Base-by-base conservation (phyloP, 2,329 filamentous ascomycete species). In the Alternaria dauci region DNA sequence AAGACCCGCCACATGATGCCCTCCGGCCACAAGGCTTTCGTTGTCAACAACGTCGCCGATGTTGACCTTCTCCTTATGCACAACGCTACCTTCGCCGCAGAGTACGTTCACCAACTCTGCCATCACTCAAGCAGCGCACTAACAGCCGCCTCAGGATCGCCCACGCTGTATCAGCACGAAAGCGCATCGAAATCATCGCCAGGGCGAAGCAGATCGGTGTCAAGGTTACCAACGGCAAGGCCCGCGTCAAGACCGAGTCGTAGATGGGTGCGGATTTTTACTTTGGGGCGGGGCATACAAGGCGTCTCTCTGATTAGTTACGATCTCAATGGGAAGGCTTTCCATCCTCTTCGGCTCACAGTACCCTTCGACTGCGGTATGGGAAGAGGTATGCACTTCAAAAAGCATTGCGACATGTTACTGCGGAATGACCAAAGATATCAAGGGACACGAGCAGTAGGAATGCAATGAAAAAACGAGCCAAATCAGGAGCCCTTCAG, bases 201-300 rank as follows among this genome's bases (percentile, higher is more conserved):
- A 92, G 94, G 83, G 95, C 95, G 73, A 98, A 98, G 92, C 91
- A 96, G 85, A 87, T 99, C 80, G 93, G 94, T 81, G 95, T 99
- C 83, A 99, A 99, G 92, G 94, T 99, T 83, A 99, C 95, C 82
- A 99, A 99, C 89, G 84, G 92, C 85, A 97, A 97, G 92, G 95
- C 94, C 81, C 96, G 94, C 89, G 91, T 99, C 83, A 97, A 94
- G 78, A 97, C 93, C 77, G 95, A 99, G 89, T 86, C 87, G 77
- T 89, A 86, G 71, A 76, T 60, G 58, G 60, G 63, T 59, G 70
- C 58, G 60, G 63, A 61, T 72, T 71, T 69, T 68, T 63, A 69
- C 68, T 73, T 70, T 62, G 50, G 69, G 69, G 67, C 59, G 67
- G 71, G 74, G 73, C 73, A 76, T 76, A 74, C 69, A 75, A 68